Conservation (phyloP, 257 asterid genomes). For the Avicennia marina region DNA sequence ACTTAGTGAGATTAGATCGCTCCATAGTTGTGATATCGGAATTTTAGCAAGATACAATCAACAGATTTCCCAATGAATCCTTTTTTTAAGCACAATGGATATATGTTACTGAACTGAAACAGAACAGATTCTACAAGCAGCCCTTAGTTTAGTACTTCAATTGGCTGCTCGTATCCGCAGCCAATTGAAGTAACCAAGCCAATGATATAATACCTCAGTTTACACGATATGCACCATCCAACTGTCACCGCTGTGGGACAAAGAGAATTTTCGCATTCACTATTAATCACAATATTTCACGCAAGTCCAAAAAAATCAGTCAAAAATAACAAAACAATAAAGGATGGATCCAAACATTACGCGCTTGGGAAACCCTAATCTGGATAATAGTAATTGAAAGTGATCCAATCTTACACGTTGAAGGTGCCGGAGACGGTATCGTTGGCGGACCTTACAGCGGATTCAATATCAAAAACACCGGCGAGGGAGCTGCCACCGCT, state of each 20-base stretch:
- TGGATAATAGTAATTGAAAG: background rate
- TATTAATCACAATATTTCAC: background rate
- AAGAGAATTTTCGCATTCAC: background rate
- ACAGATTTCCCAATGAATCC: background rate
- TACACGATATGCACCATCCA: too few species aligned
- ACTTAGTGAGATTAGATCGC: too few species aligned
- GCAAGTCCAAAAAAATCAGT: background rate
- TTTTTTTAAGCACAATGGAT: background rate
- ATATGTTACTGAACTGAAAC: background rate
- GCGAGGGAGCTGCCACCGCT: conserved; percentile 39
- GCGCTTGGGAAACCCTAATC: background rate
- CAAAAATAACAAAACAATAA: background rate
- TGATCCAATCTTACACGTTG: conserved; percentile 37
- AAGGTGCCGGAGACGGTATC: conserved; percentile 77
- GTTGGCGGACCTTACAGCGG: conserved; percentile 71
- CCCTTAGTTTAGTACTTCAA: background rate
- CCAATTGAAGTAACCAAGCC: background rate
- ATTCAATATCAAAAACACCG: conserved; percentile 59
- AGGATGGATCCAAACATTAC: background rate
- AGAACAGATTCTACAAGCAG: background rate
- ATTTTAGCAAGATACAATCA: background rate
- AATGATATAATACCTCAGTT: too few species aligned
- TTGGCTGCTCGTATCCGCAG: background rate
- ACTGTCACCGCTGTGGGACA: background rate
- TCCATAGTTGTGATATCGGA: too few species aligned